These are phyloP conservation scores for Apiotrichum veenhuisii DNA, from an alignment of 1,284 basidiomycete species.

Conservation along the genomic window DNA sequence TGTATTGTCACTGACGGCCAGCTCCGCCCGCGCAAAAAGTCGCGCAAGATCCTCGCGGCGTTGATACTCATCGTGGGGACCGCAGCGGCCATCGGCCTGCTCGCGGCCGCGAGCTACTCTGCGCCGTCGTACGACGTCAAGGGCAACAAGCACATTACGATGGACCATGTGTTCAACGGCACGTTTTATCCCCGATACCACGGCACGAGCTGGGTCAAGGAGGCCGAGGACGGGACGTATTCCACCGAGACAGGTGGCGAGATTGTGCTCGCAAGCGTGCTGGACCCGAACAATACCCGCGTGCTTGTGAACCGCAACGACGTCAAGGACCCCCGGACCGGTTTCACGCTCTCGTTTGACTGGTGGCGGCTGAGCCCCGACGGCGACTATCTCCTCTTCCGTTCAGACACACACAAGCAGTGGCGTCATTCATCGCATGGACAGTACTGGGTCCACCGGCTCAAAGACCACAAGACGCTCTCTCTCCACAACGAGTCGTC, in stretches of 20 bases:
- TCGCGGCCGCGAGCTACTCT: constrained; percentile 43
- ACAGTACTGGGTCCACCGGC: constrained; percentile 80
- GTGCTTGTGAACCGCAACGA: constrained; percentile 36
- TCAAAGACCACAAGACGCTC: constrained; percentile 61
- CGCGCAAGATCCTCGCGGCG: constrained; percentile 40
- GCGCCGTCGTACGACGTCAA: constrained; percentile 37
- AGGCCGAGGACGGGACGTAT: constrained; percentile 89
- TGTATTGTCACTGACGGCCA: constrained; percentile 1
- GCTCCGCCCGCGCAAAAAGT: constrained; percentile 37
- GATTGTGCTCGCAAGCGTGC: constrained; percentile 73
- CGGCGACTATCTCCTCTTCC: constrained; percentile 78
- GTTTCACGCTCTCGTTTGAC: constrained; percentile 56
- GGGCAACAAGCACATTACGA: constrained; percentile 66
- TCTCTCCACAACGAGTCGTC: constrained; percentile 60
- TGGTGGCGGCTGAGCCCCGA: constrained; percentile 80
- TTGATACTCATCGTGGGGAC: constrained; percentile 37
- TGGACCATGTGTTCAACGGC: constrained; percentile 86
- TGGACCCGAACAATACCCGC: constrained; percentile 49
- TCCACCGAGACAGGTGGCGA: constrained; percentile 58
- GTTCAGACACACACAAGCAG: constrained; percentile 74
- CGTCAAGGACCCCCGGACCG: constrained; percentile 46
- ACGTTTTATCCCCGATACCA: constrained; percentile 61
- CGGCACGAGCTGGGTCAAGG: constrained; percentile 73
- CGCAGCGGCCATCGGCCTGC: constrained; percentile 38
- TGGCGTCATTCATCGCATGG: constrained; percentile 86